A percentile compares a stretch with the other conserved stretches of the same genome.
Conservation (phyloP, 2,329 filamentous ascomycete species). For the Diaporthe vaccinii region DNA sequence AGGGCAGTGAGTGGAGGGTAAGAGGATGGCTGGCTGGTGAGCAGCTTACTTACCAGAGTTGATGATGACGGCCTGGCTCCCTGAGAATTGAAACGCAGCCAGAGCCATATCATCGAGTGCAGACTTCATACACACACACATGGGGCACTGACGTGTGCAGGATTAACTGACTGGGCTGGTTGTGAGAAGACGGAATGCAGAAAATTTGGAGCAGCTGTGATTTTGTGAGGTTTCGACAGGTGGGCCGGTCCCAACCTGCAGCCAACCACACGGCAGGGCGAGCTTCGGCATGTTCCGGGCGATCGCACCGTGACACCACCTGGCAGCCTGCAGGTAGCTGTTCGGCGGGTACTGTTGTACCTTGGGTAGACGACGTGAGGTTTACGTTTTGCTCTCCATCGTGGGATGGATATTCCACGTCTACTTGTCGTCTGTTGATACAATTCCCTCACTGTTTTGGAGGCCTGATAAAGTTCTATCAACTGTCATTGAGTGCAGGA, state of each 20-base stretch:
- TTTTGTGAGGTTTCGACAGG: conserved; percentile 8
- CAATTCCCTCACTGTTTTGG: no score
- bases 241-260: background rate
- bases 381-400: background rate
- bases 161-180: background rate
- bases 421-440: no score
- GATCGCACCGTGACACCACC: background rate
- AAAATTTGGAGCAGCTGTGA: conserved; percentile 11
- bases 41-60: conserved; percentile 12
- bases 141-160: background rate
- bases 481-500: background rate
- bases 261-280: background rate
- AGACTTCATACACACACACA: background rate
- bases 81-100: background rate
- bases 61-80: background rate
- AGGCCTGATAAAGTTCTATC: background rate
- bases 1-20: background rate
- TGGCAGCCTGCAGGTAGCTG: background rate
- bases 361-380: background rate
- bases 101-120: background rate
- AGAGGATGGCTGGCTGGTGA: background rate
- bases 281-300: background rate
- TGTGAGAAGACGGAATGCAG: background rate
- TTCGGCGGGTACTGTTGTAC: background rate
- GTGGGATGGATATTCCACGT: background rate